Evolutionary conservation across 2,329 filamentous ascomycete genomes (phyloP), one percentile per base, ranked within the genome.

Genomic region (Fusarium torreyae): DNA sequence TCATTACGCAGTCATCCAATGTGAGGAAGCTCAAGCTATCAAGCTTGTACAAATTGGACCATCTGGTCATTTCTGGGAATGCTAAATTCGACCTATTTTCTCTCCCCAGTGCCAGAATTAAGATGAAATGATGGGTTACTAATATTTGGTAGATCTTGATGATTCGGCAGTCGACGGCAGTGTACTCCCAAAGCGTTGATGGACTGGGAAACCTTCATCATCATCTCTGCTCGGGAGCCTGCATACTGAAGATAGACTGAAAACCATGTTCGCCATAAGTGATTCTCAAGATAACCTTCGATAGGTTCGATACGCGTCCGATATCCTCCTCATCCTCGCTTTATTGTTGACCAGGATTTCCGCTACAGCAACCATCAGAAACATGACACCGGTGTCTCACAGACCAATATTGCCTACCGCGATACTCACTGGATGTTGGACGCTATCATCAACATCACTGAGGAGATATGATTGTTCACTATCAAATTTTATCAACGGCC

Each of bases 251-350:
- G 50, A 49, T 63, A 17, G 4, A 33, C 11, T 17, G 4, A 3
- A 9, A 6, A 0, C 13, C 0, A 1, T 42, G 17, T 7, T 1
- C 1, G 1, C 4, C 9, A 8, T 8, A 9, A 7, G 5, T 1
- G 9, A 2, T 2, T 11, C 11, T 20, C 10, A 5, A 3, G n/a
- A 38, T 48, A 20, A 43, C 18, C 0, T 10, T 5, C 4, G 10
- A 20, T 13, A 63, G 58, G n/a, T 34, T 10, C 60, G 63, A 36
- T 40, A 49, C 8, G 43, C 26, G 3, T 63, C 60, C 10, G 60
- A 63, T 1, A 56, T 57, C 4, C 18, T 63, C 0, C 39, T 63
- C 17, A 63, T 49, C 5, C n/a, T 63, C 1, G 20, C 50, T 3
- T 10, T 63, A 1, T 24, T 42, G 0, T 10, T 63, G 2, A 57